A percentile compares a stretch with the other conserved stretches of the same genome.
Conservation (phyloP, 345 rosid genomes). For the Erucastrum elatum region DNA sequence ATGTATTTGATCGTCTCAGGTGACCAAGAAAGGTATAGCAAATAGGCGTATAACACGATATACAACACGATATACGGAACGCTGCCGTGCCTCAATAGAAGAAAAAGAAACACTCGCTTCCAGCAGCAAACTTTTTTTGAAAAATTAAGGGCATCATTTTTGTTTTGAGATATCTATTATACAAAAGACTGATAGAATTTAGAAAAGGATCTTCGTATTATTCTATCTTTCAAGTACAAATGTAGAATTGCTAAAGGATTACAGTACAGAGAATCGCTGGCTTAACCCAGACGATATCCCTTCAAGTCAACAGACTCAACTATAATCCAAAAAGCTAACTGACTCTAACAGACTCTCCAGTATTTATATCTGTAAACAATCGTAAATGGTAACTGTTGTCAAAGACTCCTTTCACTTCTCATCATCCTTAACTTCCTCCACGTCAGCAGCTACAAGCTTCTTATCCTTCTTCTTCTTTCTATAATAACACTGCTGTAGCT, state of each 20-base stretch:
- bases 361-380: too few species aligned
- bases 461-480: background rate
- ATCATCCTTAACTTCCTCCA: background rate
- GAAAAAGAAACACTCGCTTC: too few species aligned
- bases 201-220: too few species aligned
- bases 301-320: background rate
- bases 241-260: background rate
- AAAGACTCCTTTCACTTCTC: background rate
- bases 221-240: background rate
- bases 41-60: slow-evolving; percentile 56
- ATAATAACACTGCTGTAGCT: background rate
- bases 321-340: background rate
- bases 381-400: too few species aligned
- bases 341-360: background rate
- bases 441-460: background rate
- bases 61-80: slow-evolving; percentile 64
- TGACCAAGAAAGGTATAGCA: slow-evolving; percentile 84
- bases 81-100: slow-evolving; percentile 4
- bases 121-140: too few species aligned
- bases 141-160: too few species aligned
- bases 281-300: background rate
- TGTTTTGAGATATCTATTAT: too few species aligned
- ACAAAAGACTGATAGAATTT: background rate
- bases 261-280: background rate
- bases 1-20: slow-evolving; percentile 67